Conservation (phyloP, 1,139 yeast species). For the Yamadazyma spencermartinsiae region DNA sequence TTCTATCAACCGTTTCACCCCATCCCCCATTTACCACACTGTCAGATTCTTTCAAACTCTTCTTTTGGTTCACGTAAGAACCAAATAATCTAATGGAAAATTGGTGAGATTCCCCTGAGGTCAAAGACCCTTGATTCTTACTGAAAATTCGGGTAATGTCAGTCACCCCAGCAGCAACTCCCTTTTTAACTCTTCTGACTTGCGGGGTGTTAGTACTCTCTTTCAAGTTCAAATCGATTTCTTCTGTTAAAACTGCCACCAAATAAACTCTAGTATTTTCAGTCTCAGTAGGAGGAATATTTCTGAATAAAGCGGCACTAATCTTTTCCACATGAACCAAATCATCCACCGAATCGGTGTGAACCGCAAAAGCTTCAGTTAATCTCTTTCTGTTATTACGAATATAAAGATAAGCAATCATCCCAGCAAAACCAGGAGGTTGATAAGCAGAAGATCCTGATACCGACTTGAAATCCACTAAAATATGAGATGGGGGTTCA, state of each 20-base stretch:
- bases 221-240: conserved; percentile 39
- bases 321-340: conserved; percentile 63
- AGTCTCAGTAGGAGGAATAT: conserved; percentile 71
- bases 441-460: conserved; percentile 59
- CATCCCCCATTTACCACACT: conserved; percentile 66
- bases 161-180: conserved; percentile 87
- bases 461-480: conserved; percentile 79
- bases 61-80: conserved; percentile 52
- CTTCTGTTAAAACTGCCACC: conserved; percentile 69
- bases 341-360: conserved; percentile 58
- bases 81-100: conserved; percentile 74
- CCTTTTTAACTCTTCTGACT: conserved; percentile 61
- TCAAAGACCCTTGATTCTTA: conserved; percentile 58
- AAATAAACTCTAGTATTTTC: conserved; percentile 63
- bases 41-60: conserved; percentile 22
- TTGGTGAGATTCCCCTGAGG: conserved; percentile 66
- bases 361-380: conserved; percentile 80
- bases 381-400: conserved; percentile 65
- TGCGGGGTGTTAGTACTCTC: conserved; percentile 23
- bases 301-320: conserved; percentile 78
- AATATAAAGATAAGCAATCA: conserved; percentile 72
- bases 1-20: conserved; percentile 85
- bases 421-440: conserved; percentile 69
- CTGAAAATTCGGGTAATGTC: conserved; percentile 82
- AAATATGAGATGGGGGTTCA: conserved; percentile 69